These are phyloP conservation scores for Davidsoniella eucalypti DNA, from an alignment of 2,329 filamentous ascomycete species.

Conservation along the genomic window DNA sequence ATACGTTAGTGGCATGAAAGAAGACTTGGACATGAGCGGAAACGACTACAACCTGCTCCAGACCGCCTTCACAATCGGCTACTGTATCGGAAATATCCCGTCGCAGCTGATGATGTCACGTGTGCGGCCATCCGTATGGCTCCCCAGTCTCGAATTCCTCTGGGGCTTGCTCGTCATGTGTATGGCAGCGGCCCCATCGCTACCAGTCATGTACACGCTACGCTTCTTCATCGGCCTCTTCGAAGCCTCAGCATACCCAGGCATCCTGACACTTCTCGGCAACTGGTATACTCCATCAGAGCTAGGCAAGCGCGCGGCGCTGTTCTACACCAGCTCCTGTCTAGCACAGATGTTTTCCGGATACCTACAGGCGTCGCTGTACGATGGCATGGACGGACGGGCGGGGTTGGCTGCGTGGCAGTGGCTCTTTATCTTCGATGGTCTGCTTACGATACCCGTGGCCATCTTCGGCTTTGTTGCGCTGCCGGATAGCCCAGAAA, in stretches of 20 bases:
- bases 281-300: slow-evolving; percentile 29
- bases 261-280: slow-evolving; percentile 24
- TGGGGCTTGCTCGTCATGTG: slow-evolving; percentile 21
- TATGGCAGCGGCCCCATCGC: slow-evolving; percentile 23
- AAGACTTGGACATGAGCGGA: slow-evolving; percentile 33
- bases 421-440: slow-evolving; percentile 31
- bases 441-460: slow-evolving; percentile 21
- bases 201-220: slow-evolving; percentile 23
- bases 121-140: slow-evolving; percentile 24
- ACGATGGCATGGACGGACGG: slow-evolving; percentile 23
- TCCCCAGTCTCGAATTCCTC: slow-evolving; percentile 23
- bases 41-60: slow-evolving; percentile 38
- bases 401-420: slow-evolving; percentile 26
- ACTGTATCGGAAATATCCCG: slow-evolving; percentile 32
- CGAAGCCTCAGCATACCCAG: slow-evolving; percentile 23
- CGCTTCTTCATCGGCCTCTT: slow-evolving; percentile 28
- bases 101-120: slow-evolving; percentile 24
- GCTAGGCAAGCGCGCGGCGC: slow-evolving; percentile 25
- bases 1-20: slow-evolving; percentile 29
- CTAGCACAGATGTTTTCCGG: slow-evolving; percentile 27
- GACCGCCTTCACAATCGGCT: slow-evolving; percentile 42
- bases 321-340: slow-evolving; percentile 24
- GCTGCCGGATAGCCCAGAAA: slow-evolving; percentile 20
- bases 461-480: slow-evolving; percentile 20
- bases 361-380: slow-evolving; percentile 27